Evolutionary conservation across 2,329 filamentous ascomycete genomes (phyloP), one percentile per base, ranked within the genome.

Genomic region (Trichoderma pleuroti): DNA sequence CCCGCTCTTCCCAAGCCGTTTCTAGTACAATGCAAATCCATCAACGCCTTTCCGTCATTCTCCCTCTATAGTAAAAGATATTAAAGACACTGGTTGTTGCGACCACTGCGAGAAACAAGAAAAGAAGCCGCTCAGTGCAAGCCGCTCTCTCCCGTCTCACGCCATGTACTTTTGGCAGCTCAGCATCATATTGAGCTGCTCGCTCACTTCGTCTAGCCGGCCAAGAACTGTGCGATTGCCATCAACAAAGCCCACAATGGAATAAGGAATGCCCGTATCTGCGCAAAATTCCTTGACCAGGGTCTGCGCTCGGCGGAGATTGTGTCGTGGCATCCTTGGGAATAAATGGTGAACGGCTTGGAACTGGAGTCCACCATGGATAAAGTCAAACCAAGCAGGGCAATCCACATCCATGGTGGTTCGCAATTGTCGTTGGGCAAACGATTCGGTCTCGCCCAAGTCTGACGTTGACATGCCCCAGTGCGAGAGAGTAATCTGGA

Each of bases 361-460:
- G 80, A 97, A 97, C 79, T 97, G 94, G 72, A 97, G 83, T 5
- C 93, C 94, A 26, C 93, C 93, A 75, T 97, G 93, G 80, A 97
- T 88, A 78, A 94, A 97, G 78, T 97, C 93, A 14, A 97, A 85
- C 93, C 94, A 97, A 14, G 87, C 85, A 0, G 93, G 93, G 77
- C 93, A 97, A 78, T 96, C 93, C 26, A 97, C 90, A 74, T 97
- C 93, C 93, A 97, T 97, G 14, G 94, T 97, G 1, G 94, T 97
- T 74, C 94, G 90, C 59, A 97, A 85, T 91, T 97, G 96, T 80
- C 91, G 92, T 81, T 97, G 93, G 0, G 94, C 90, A 79, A 97
- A 97, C 0, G 92, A 96, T 79, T 97, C 94, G 65, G 90, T 85
- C 1, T 92, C 89, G 0, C 94, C 94, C 14, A 97, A 85, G 76